These are phyloP conservation scores for Petunia axillaris DNA, from an alignment of 257 asterid species.

Conservation along the genomic window DNA sequence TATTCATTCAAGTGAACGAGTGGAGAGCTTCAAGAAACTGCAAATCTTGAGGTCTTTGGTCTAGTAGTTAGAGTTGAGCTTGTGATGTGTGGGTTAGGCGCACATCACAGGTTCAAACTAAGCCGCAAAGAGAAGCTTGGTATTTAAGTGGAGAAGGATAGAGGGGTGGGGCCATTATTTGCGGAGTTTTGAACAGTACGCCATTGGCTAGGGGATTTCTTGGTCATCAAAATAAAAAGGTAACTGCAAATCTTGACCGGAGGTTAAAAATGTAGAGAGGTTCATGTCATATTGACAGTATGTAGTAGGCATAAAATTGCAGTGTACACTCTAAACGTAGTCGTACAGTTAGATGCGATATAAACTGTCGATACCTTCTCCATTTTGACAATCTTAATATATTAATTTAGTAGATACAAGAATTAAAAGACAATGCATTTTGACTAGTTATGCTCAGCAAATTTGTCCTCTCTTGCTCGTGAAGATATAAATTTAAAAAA, in stretches of 20 bases:
- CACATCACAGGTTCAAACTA: too few relatives aligned
- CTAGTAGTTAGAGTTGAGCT: too few relatives aligned
- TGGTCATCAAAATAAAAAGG: not conserved
- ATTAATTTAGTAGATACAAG: not conserved
- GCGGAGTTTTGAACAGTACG: not conserved
- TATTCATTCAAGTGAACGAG: too few relatives aligned
- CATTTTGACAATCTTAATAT: not conserved
- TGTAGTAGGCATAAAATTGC: too few relatives aligned
- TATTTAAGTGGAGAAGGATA: too few relatives aligned
- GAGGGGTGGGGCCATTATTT: not conserved
- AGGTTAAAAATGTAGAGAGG: not conserved
- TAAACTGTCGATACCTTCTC: not conserved
- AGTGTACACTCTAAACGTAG: not conserved
- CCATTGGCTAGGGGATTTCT: not conserved
- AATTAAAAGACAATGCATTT: not conserved
- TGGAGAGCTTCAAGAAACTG: too few relatives aligned
- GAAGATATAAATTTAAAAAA: not conserved
- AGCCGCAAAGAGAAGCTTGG: too few relatives aligned
- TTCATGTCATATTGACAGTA: too few relatives aligned
- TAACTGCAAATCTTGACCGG: not conserved
- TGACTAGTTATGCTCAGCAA: not conserved
- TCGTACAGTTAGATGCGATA: not conserved
- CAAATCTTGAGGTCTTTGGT: too few relatives aligned
- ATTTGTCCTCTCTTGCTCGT: not conserved
- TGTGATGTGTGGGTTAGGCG: too few relatives aligned